phyloP scores from a whole-genome alignment of 2,329 filamentous ascomycete species.

The Aphanocladium album region DNA sequence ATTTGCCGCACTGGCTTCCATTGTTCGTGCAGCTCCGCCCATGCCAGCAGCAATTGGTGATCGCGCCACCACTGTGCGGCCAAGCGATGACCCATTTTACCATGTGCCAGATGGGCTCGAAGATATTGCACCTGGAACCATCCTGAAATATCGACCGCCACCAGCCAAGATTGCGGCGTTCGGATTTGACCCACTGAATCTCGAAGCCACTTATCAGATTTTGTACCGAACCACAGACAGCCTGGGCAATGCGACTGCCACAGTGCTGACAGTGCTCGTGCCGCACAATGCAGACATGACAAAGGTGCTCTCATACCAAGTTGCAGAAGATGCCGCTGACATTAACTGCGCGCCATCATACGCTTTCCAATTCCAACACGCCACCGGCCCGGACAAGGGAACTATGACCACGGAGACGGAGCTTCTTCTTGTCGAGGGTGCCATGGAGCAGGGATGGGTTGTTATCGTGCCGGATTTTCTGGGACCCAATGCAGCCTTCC shows the following conservation, averaged over 20 bases:
- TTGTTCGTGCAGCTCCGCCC: background rate
- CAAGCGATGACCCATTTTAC: conserved; percentile 23
- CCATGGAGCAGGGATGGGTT: conserved; percentile 39
- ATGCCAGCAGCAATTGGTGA: background rate
- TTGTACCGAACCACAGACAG: conserved; percentile 36
- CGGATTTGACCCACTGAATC: conserved; percentile 13
- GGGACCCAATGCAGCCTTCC: conserved; percentile 38
- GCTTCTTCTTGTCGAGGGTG: conserved; percentile 19
- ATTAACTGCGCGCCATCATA: conserved; percentile 29
- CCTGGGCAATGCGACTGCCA: conserved; percentile 28
- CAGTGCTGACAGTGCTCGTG: conserved; percentile 35
- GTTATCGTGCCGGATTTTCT: conserved; percentile 45
- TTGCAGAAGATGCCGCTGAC: conserved; percentile 34
- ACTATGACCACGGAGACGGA: conserved; percentile 24
- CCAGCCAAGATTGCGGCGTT: conserved; percentile 20
- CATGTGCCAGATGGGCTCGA: conserved; percentile 17
- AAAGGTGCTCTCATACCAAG: conserved; percentile 37
- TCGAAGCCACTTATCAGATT: conserved; percentile 27
- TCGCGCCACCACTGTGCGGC: conserved; percentile 7
- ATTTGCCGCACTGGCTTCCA: background rate
- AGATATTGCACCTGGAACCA: conserved; percentile 16
- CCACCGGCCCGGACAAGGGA: conserved; percentile 30
- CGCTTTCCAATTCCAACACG: conserved; percentile 18
- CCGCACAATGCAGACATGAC: conserved; percentile 25
- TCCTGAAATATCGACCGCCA: conserved; percentile 19